phyloP scores from a whole-genome alignment of 1,284 basidiomycete genomes.

The Marasmius sp. region DNA sequence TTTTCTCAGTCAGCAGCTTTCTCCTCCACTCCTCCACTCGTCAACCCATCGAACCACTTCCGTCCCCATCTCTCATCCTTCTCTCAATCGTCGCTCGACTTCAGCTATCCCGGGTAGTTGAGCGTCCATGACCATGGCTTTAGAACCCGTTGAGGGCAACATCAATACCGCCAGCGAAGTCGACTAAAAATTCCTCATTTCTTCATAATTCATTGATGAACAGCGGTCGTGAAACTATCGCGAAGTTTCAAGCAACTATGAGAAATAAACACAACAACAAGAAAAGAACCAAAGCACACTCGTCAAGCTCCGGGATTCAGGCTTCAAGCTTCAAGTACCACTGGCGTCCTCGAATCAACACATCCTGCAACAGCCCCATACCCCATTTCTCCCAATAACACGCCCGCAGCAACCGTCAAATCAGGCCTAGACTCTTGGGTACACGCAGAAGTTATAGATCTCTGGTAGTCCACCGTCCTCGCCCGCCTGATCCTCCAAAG shows the following conservation, averaged over 20 bases:
- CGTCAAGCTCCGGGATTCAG: no score
- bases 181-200: not conserved
- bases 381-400: slow-evolving; percentile 76
- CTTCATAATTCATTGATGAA: slow-evolving; percentile 83
- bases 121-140: not conserved
- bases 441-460: slow-evolving; percentile 74
- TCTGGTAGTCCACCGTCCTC: slow-evolving; percentile 51
- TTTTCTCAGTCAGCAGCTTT: not conserved
- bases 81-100: slow-evolving; percentile 33
- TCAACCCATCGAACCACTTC: slow-evolving; percentile 52
- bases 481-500: slow-evolving; percentile 40
- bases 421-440: slow-evolving; percentile 80
- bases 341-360: slow-evolving; percentile 69
- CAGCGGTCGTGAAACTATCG: slow-evolving; percentile 66
- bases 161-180: not conserved
- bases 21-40: slow-evolving; percentile 11
- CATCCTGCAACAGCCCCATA: slow-evolving; percentile 75
- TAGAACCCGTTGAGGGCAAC: not conserved
- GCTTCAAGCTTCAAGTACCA: no score
- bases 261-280: not conserved
- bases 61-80: slow-evolving; percentile 49
- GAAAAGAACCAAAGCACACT: slow-evolving; percentile 2
- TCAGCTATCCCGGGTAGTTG: slow-evolving; percentile 20
- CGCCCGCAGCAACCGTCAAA: slow-evolving; percentile 69
- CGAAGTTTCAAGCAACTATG: slow-evolving; percentile 1